phyloP scores from a whole-genome alignment of 805 yeast species.

The Hanseniaspora hatyaiensis region DNA sequence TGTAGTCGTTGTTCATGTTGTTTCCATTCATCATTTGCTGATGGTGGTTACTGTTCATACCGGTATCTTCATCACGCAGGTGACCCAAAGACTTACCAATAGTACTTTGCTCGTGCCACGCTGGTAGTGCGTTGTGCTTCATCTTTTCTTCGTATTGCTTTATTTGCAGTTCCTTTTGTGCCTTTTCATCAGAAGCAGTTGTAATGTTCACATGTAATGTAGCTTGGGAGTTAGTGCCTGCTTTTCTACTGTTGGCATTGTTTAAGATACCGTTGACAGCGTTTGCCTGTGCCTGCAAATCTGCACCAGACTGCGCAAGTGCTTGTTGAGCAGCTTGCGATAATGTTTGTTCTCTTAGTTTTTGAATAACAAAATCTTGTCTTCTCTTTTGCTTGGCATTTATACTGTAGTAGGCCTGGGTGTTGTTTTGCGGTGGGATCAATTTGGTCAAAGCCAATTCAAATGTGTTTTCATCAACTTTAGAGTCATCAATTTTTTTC shows the following conservation, averaged over 20 bases:
- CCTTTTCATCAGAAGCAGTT: conserved; percentile 72
- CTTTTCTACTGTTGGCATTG: conserved; percentile 36
- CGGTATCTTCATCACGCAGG: conserved; percentile 38
- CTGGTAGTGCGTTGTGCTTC: conserved; percentile 88
- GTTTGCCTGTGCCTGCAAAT: conserved; percentile 18
- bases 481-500: conserved; percentile 69
- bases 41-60: too few relatives aligned
- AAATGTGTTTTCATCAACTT: conserved; percentile 77
- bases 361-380: conserved; percentile 19
- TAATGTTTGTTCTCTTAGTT: conserved; percentile 17
- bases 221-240: conserved; percentile 61
- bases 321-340: conserved; percentile 26
- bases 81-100: conserved; percentile 60
- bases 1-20: conserved; percentile 20
- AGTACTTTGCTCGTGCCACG: conserved; percentile 90
- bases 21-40: conserved; percentile 22
- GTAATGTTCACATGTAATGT: conserved; percentile 79
- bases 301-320: conserved; percentile 20
- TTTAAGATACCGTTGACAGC: conserved; percentile 28
- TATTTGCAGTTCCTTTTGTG: conserved; percentile 52
- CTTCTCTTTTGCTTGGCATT: conserved; percentile 36
- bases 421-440: conserved; percentile 68
- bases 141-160: conserved; percentile 58
- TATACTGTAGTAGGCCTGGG: conserved; percentile 58
- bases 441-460: conserved; percentile 72